Evolutionary conservation across 2,329 filamentous ascomycete species (phyloP), one percentile per base, ranked within the genome.

Genomic region (Ophioceras dolichostomum): DNA sequence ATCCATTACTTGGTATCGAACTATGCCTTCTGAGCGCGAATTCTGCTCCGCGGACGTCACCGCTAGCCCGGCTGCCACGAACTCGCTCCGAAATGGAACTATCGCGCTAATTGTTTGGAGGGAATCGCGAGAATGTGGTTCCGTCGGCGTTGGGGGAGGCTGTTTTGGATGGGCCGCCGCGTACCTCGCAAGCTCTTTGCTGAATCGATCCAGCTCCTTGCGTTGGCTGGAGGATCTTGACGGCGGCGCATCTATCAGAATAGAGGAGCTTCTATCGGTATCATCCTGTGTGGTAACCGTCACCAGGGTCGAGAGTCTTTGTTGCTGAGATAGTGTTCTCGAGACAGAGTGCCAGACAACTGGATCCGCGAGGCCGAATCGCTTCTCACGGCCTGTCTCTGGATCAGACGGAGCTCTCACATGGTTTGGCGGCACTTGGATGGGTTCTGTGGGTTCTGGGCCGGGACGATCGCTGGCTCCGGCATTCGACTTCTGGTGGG

Each of bases 41-140:
- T 42, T 57, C 50, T 62, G 64, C 45, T 64, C 71, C 41, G 43
- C 57, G 43, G 72, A 73, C 10, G 73, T 76, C 1, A 76, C 65
- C 2, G 71, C 70, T 35, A 77, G 57, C 2, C 71, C 70, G 38
- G 67, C 70, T 39, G 61, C 61, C 39, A 56, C 57, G 42, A 77
- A 74, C 41, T 76, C 62, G 4, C 62, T 55, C 33, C 61, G 64
- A 46, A 67, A 76, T 2, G 71, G 71, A 19, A 73, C 48, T 3
- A 76, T 53, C 21, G 66, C 68, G 19, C 64, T 59, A 14, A 76
- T 58, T 2, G 73, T 76, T 41, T 64, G 61, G 32, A 65, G 53
- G 30, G 62, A 73, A 34, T 51, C 45, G n/a, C 51, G 57, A 3
- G 65, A 65, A 10, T 57, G 55, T 2, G 60, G 51, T 41, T 55